Evolutionary conservation across 768 basidiomycete genomes (phyloP).

Genomic region (Hydnomerulius pinastri): DNA sequence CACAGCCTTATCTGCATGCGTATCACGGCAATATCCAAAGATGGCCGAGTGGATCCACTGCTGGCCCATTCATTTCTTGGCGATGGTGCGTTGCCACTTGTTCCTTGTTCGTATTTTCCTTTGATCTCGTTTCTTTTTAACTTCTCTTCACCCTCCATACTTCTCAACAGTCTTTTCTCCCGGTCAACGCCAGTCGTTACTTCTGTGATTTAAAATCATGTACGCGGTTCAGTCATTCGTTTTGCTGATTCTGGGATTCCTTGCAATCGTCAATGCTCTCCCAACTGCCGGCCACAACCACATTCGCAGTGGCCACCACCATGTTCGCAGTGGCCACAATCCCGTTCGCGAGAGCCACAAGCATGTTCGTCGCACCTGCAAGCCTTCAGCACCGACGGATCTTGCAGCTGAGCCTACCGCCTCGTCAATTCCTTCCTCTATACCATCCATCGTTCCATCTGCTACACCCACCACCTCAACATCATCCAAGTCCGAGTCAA

Average conservation of each 20-base stretch:
- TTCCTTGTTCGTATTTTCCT: slow-evolving; percentile 13
- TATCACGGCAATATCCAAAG: not conserved
- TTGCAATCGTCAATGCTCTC: slow-evolving; percentile 23
- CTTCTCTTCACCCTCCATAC: slow-evolving; percentile 7
- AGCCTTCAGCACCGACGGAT: not conserved
- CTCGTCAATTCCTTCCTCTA: not conserved
- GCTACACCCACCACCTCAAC: not conserved
- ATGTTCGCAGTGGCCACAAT: not conserved
- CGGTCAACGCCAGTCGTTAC: slow-evolving; percentile 2
- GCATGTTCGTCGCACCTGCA: not conserved
- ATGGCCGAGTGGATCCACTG: not conserved
- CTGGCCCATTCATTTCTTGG: not conserved
- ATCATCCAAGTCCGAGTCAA: slow-evolving; percentile 5
- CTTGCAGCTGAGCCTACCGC: not conserved
- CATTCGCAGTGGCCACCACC: slow-evolving; percentile 10
- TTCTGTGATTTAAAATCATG: slow-evolving; percentile 23
- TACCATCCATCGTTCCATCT: not conserved
- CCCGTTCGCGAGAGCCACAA: too few species aligned
- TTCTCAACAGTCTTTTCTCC: slow-evolving; percentile 6
- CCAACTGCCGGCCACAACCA: not conserved
- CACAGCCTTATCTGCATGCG: too few species aligned
- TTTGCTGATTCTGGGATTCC: slow-evolving; percentile 24
- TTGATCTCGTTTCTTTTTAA: slow-evolving; percentile 5
- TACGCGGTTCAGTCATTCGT: slow-evolving; percentile 26
- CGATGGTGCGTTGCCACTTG: not conserved